These are phyloP conservation scores for Metschnikowia rubicola DNA, from an alignment of 805 yeast species.

Conservation along the genomic window DNA sequence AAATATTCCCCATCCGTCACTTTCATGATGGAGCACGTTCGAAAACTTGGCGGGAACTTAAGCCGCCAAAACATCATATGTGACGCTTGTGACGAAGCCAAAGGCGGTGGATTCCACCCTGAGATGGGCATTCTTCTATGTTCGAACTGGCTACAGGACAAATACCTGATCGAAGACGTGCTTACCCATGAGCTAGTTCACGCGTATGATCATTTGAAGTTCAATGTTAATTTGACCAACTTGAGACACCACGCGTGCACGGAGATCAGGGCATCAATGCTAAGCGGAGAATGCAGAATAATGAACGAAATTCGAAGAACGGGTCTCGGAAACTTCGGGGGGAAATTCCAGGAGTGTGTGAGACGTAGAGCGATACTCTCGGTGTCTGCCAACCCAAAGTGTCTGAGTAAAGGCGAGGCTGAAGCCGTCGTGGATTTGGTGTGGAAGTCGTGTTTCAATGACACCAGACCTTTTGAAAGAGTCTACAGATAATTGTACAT, in stretches of 20 bases:
- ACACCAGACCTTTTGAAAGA: constrained; percentile 93
- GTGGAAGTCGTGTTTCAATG: constrained; percentile 89
- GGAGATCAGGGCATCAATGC: constrained; percentile 87
- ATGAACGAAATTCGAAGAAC: constrained; percentile 73
- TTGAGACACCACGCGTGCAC: constrained; percentile 95
- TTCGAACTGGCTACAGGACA: constrained; percentile 71
- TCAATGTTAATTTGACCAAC: constrained; percentile 81
- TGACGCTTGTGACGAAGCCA: constrained; percentile 76
- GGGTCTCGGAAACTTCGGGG: constrained; percentile 51
- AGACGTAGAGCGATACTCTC: constrained; percentile 83
- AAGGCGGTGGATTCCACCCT: constrained; percentile 92
- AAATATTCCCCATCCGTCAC: constrained; percentile 77
- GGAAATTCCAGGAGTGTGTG: constrained; percentile 90
- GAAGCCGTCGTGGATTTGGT: constrained; percentile 78
- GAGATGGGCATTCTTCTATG: constrained; percentile 82
- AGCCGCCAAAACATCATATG: constrained; percentile 60
- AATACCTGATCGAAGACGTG: constrained; percentile 85
- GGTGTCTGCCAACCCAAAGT: constrained; percentile 82
- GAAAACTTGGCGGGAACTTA: constrained; percentile 54
- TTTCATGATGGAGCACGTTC: constrained; percentile 83
- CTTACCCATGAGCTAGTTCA: constrained; percentile 91
- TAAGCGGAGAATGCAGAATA: constrained; percentile 93
- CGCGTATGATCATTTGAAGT: constrained; percentile 86
- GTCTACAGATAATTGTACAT: constrained; percentile 57
- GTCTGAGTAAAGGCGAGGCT: constrained; percentile 71